A percentile compares a stretch with the other conserved stretches of the same genome.
phyloP scores from a whole-genome alignment of 805 yeast species.

The Ogataea siamensis region DNA sequence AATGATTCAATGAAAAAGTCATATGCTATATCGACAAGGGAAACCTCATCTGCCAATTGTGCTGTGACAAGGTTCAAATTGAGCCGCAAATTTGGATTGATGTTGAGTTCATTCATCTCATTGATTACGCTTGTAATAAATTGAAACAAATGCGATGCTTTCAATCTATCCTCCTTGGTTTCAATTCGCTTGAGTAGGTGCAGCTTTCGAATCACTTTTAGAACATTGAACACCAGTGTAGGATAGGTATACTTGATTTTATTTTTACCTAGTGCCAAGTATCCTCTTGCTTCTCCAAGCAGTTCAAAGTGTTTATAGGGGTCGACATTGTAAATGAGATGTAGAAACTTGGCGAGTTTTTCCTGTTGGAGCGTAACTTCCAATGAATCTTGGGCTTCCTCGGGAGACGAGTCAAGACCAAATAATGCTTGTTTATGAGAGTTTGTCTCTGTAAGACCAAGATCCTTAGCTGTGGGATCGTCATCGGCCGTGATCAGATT shows the following conservation, averaged over 20 bases:
- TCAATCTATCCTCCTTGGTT: slow-evolving; percentile 23
- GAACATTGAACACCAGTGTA: slow-evolving; percentile 60
- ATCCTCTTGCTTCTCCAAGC: slow-evolving; percentile 43
- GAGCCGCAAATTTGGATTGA: slow-evolving; percentile 35
- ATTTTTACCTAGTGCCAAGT: slow-evolving; percentile 51
- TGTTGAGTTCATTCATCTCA: slow-evolving; percentile 51
- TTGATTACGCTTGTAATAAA: slow-evolving; percentile 66
- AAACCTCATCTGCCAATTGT: slow-evolving; percentile 72
- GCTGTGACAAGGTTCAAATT: slow-evolving; percentile 66
- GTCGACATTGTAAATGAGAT: slow-evolving; percentile 53
- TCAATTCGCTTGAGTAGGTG: slow-evolving; percentile 28
- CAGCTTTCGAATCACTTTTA: slow-evolving; percentile 56
- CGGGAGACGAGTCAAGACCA: slow-evolving; percentile 27
- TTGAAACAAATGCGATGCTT: slow-evolving; percentile 51
- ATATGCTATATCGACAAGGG: slow-evolving; percentile 69
- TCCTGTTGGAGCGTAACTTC: slow-evolving; percentile 52
- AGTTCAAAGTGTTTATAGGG: slow-evolving; percentile 45
- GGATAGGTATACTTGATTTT: slow-evolving; percentile 72
- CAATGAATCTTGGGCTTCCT: slow-evolving; percentile 28
- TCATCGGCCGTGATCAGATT: slow-evolving; percentile 45
- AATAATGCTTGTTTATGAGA: slow-evolving; percentile 22
- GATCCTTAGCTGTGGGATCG: slow-evolving; percentile 35
- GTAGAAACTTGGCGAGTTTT: slow-evolving; percentile 66
- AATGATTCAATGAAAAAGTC: slow-evolving; percentile 90
- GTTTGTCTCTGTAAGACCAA: slow-evolving; percentile 34